Conservation (phyloP, 176 grass and related monocot species). For the Saccharum spontaneum region DNA sequence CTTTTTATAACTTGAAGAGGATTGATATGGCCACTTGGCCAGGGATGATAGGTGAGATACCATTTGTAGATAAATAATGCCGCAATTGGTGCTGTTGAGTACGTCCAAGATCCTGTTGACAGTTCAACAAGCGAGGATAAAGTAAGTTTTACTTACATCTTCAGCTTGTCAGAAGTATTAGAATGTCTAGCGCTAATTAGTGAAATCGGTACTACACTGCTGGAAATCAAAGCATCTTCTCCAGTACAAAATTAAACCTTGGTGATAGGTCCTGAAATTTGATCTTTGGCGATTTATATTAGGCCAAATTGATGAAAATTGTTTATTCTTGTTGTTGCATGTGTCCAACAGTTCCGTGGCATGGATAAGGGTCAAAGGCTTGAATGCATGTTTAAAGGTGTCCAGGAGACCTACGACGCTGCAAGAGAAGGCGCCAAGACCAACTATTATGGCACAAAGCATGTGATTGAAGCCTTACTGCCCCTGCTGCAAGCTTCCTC, state of each 20-base stretch:
- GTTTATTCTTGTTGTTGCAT: neutral
- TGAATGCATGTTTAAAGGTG: neutral
- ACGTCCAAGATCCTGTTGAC: neutral
- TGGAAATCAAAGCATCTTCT: neutral
- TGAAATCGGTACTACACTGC: too few relatives aligned
- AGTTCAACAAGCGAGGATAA: neutral
- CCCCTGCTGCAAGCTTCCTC: constrained; percentile 46
- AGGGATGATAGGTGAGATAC: neutral
- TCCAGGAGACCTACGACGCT: constrained; percentile 1
- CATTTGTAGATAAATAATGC: constrained; percentile 38
- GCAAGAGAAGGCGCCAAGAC: constrained; percentile 34
- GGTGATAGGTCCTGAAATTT: neutral
- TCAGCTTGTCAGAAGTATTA: neutral
- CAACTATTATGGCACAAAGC: constrained; percentile 54
- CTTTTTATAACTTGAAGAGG: neutral
- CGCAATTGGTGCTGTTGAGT: constrained; percentile 4
- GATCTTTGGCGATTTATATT: neutral
- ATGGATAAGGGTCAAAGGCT: neutral
- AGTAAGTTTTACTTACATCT: neutral
- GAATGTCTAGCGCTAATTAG: too few relatives aligned
- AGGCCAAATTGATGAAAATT: neutral
- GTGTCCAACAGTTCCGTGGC: constrained; percentile 23
- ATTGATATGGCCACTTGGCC: neutral
- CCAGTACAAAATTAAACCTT: neutral
- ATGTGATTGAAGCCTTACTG: constrained; percentile 41